Conservation (phyloP, 164 flowering plant genomes). For the Vitis labrusca region DNA sequence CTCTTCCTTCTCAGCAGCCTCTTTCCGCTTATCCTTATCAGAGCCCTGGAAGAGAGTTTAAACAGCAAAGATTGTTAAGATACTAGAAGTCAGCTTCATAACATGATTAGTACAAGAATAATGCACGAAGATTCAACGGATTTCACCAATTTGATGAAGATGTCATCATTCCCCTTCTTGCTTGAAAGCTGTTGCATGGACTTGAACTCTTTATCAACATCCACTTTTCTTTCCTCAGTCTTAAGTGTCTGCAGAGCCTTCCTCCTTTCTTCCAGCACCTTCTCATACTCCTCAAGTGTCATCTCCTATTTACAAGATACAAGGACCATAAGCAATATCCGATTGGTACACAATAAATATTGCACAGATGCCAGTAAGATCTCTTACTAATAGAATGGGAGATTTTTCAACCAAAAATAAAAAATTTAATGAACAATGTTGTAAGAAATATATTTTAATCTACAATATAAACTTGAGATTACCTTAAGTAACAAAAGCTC, state of each 20-base stretch:
- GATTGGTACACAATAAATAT: not conserved
- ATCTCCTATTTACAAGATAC: slow-evolving; percentile 43
- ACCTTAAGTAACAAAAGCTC: no score
- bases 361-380: no score
- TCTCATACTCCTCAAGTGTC: slow-evolving; percentile 81
- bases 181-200: slow-evolving; percentile 69
- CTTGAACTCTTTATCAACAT: slow-evolving; percentile 58
- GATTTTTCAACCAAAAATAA: no score
- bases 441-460: no score
- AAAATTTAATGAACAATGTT: no score
- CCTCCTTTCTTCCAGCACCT: slow-evolving; percentile 64
- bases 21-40: slow-evolving; percentile 76
- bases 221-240: slow-evolving; percentile 72
- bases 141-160: slow-evolving; percentile 72
- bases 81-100: not conserved
- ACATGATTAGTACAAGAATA: not conserved
- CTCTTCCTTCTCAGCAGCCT: slow-evolving; percentile 73
- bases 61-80: slow-evolving; percentile 2
- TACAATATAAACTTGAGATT: no score
- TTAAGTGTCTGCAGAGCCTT: slow-evolving; percentile 54
- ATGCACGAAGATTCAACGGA: not conserved
- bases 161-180: slow-evolving; percentile 67
- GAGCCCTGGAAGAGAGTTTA: slow-evolving; percentile 50
- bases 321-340: slow-evolving; percentile 1
- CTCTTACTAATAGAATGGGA: not conserved